Evolutionary conservation across 2,329 filamentous ascomycete species (phyloP).

Genomic region (Fusarium luffae): DNA sequence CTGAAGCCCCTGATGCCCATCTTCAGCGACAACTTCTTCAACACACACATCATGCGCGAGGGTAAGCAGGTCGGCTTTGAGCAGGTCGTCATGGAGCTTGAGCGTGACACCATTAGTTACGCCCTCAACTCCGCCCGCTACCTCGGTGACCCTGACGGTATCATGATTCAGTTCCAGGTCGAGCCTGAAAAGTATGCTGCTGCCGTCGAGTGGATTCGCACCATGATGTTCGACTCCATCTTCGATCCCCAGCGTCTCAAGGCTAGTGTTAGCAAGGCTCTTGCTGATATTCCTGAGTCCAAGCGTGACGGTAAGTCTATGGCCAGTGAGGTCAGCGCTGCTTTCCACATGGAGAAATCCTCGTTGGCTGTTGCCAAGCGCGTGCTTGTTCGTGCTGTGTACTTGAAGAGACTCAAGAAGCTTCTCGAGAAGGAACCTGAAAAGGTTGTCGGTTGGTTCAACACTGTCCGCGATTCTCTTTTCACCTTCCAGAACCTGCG

Average conservation of each 20-base stretch:
- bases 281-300: conserved; percentile 90
- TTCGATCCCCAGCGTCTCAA: conserved; percentile 78
- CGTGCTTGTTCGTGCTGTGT: conserved; percentile 86
- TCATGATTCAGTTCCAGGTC: conserved; percentile 84
- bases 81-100: conserved; percentile 88
- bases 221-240: conserved; percentile 87
- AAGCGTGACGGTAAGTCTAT: conserved; percentile 85
- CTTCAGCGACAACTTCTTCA: conserved; percentile 94
- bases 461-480: conserved; percentile 78
- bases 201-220: conserved; percentile 84
- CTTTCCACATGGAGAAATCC: conserved; percentile 81
- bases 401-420: conserved; percentile 86
- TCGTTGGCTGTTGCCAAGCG: conserved; percentile 82
- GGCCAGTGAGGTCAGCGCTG: conserved; percentile 74
- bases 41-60: conserved; percentile 82
- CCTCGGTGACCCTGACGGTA: conserved; percentile 82
- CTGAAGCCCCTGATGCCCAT: conserved; percentile 85
- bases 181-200: conserved; percentile 88
- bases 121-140: conserved; percentile 73
- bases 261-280: conserved; percentile 78
- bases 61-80: conserved; percentile 87
- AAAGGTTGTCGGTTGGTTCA: conserved; percentile 79
- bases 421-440: conserved; percentile 81
- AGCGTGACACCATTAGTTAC: conserved; percentile 91
- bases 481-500: conserved; percentile 89